Evolutionary conservation across 2,329 filamentous ascomycete species (phyloP), one percentile per base, ranked within the genome.

Genomic region (Lizonia empirigonia): DNA sequence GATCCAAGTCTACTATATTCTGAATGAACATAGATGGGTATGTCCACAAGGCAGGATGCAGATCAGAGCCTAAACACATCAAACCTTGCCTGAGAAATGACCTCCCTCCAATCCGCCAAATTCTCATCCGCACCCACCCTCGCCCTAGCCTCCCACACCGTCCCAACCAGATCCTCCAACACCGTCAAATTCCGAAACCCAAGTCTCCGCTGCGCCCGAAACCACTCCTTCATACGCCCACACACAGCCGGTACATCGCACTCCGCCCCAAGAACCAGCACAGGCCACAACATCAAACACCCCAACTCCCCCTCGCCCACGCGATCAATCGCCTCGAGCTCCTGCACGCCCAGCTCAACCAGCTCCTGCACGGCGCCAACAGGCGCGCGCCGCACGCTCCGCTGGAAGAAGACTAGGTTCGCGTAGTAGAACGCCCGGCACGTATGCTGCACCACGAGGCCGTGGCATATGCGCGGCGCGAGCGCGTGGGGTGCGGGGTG

Each of bases 201-300:
- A 18, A 56, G 53, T 27, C 23, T 38, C 2, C 50, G 44, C 20
- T 56, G 49, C 6, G 35, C 50, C 7, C 24, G 39, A 19, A 56
- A 56, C 50, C 50, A 56, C 4, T 7, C 29, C n/a, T 26, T 29
- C 45, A 53, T 50, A 3, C 50, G 39, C 10, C 23, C 20, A n/a
- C 53, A 44, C 8, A 34, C 20, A 16, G 33, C 45, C 23, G 34
- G 4, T 9, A 10, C 20, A 8, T 36, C 33, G 13, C 53, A 56
- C 32, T 53, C 53, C 5, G 53, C 53, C 16, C 50, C 53, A 13
- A 56, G 53, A 7, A 56, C 36, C 1, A 56, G 33, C n/a, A 50
- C 53, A 35, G 53, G 53, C 53, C 53, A 56, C 29, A 56, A 12
- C 49, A 56, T 53, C 19, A 53, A 15, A 36, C 53, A 56, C 8